A percentile compares a stretch with the other conserved stretches of the same genome.
phyloP scores from a whole-genome alignment of 1,139 yeast species.

The Kodamaea suecica region DNA sequence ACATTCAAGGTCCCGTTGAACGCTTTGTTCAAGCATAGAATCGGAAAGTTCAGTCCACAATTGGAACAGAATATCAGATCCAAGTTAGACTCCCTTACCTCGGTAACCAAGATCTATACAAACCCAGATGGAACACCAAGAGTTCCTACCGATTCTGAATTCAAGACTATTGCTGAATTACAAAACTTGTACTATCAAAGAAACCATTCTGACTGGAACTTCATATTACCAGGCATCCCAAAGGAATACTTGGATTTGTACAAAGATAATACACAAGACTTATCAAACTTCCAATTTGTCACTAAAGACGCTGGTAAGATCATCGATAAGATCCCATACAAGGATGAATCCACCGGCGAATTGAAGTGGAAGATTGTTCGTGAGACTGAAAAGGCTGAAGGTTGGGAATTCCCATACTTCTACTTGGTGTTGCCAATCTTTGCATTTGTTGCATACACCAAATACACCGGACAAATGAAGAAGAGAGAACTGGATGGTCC shows the following conservation, averaged over 20 bases:
- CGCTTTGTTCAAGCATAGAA: slow-evolving; percentile 37
- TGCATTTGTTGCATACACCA: slow-evolving; percentile 41
- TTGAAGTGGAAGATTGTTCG: slow-evolving; percentile 78
- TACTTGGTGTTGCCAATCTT: slow-evolving; percentile 67
- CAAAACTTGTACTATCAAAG: slow-evolving; percentile 60
- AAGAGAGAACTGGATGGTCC: slow-evolving; percentile 46
- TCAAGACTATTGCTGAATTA: slow-evolving; percentile 71
- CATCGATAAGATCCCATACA: slow-evolving; percentile 81
- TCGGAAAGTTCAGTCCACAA: slow-evolving; percentile 38
- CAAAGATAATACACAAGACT: slow-evolving; percentile 61
- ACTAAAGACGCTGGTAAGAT: slow-evolving; percentile 64
- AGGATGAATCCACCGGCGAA: slow-evolving; percentile 74
- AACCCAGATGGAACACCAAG: slow-evolving; percentile 78
- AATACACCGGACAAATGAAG: slow-evolving; percentile 45
- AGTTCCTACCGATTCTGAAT: slow-evolving; percentile 67
- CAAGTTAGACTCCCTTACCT: slow-evolving; percentile 48
- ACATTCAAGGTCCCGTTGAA: slow-evolving; percentile 43
- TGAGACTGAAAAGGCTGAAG: slow-evolving; percentile 72
- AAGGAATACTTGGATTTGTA: slow-evolving; percentile 58
- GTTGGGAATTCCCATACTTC: slow-evolving; percentile 80
- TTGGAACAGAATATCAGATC: slow-evolving; percentile 45
- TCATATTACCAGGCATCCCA: slow-evolving; percentile 52
- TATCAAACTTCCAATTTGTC: slow-evolving; percentile 57
- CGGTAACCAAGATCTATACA: slow-evolving; percentile 60
- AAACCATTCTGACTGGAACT: slow-evolving; percentile 60